A percentile compares a stretch with the other conserved stretches of the same genome.
Conservation (phyloP, 208 protist genomes). For the Acanthamoeba lugdunensis region DNA sequence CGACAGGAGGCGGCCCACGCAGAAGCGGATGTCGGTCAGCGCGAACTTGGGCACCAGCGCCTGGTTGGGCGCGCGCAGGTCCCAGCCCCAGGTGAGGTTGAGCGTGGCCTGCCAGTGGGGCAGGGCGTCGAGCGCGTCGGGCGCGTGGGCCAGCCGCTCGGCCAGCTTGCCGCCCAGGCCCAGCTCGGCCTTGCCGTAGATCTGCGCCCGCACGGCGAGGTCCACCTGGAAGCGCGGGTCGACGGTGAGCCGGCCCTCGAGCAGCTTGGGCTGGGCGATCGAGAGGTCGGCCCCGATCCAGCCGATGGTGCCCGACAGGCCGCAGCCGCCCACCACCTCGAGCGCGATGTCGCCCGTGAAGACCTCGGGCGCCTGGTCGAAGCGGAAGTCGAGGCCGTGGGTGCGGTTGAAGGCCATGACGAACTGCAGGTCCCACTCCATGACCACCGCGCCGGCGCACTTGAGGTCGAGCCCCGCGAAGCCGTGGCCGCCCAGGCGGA, state of each 20-base stretch:
- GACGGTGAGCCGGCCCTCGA: slow-evolving; percentile 23
- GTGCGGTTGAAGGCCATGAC: slow-evolving; percentile 32
- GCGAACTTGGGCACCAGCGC: background rate
- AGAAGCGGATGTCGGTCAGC: slow-evolving; percentile 31
- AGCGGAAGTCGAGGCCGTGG: slow-evolving; percentile 49
- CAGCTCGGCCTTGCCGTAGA: background rate
- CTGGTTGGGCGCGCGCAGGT: background rate
- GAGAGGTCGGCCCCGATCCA: slow-evolving; percentile 36
- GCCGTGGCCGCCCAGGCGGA: slow-evolving; percentile 50
- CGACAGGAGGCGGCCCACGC: slow-evolving; percentile 47
- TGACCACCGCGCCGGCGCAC: background rate
- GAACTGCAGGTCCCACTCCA: background rate
- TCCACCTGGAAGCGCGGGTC: background rate
- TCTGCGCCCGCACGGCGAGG: background rate
- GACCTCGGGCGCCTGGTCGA: background rate
- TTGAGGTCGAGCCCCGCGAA: slow-evolving; percentile 13
- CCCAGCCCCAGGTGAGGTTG: slow-evolving; percentile 31
- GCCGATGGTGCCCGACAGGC: slow-evolving; percentile 31
- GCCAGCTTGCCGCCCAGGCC: slow-evolving; percentile 44
- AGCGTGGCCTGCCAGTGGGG: slow-evolving; percentile 65
- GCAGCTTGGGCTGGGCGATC: slow-evolving; percentile 14
- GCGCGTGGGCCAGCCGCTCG: slow-evolving; percentile 51
- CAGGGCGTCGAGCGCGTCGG: slow-evolving; percentile 57
- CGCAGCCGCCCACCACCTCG: background rate
- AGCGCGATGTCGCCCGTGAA: slow-evolving; percentile 27